Conservation (phyloP, 2,329 filamentous ascomycete species). For the Amauroascus niger region DNA sequence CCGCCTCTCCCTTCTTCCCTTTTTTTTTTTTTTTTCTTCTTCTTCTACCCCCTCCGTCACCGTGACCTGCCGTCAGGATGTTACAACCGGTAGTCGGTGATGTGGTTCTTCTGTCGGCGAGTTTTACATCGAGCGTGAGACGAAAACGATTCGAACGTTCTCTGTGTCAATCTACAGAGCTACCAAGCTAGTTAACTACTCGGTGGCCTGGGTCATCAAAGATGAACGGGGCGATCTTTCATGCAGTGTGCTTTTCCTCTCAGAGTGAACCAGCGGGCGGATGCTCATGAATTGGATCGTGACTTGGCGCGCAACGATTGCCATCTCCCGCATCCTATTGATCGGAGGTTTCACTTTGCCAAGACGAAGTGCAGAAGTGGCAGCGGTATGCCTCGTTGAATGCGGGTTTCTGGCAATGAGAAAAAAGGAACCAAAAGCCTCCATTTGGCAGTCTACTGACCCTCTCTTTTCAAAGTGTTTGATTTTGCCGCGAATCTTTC, state of each 20-base stretch:
- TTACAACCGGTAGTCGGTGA: background rate
- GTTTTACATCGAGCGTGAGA: background rate
- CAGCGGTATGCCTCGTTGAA: background rate
- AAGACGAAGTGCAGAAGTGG: background rate
- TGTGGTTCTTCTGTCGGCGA: background rate
- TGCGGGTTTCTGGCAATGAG: no score
- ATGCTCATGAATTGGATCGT: no score
- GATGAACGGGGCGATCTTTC: no score
- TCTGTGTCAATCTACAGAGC: no score
- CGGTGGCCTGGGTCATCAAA: no score
- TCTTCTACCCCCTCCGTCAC: background rate
- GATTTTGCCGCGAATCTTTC: no score
- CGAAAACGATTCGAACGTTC: background rate
- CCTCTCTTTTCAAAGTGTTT: no score
- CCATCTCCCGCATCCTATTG: background rate
- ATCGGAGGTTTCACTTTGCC: slow-evolving; percentile 5
- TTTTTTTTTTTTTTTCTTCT: slow-evolving; percentile 3
- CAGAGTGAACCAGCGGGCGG: no score
- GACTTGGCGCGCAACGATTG: background rate
- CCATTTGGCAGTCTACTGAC: no score
- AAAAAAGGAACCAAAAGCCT: background rate
- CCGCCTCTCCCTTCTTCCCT: slow-evolving; percentile 5
- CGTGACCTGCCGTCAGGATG: background rate
- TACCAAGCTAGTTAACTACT: no score
- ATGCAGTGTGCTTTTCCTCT: no score